phyloP scores from a whole-genome alignment of 2,329 filamentous ascomycete species.

The Aspergillus pseudoviridinutans region DNA sequence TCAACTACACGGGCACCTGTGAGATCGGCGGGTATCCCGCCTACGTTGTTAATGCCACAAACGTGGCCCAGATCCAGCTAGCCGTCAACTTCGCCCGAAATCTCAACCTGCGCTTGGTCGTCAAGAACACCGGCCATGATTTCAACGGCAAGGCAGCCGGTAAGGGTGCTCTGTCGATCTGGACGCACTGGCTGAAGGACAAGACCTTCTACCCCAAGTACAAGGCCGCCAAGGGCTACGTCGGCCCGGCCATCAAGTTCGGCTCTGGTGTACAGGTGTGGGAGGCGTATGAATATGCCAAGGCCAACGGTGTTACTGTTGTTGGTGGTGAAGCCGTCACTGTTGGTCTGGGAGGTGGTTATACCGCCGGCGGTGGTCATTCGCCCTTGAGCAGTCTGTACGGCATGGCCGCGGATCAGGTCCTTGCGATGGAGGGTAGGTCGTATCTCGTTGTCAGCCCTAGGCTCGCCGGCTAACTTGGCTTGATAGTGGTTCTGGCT shows the following conservation, averaged over 20 bases:
- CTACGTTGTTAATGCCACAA: slow-evolving; percentile 35
- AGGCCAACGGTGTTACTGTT: slow-evolving; percentile 45
- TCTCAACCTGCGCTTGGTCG: slow-evolving; percentile 29
- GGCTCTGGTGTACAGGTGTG: slow-evolving; percentile 52
- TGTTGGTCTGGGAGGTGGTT: slow-evolving; percentile 59
- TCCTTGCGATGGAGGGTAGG: slow-evolving; percentile 18
- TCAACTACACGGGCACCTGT: slow-evolving; percentile 21
- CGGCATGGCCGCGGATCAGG: slow-evolving; percentile 46
- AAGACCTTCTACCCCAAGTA: slow-evolving; percentile 41
- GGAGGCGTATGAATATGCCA: slow-evolving; percentile 45
- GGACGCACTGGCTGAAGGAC: slow-evolving; percentile 48
- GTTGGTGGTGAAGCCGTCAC: slow-evolving; percentile 49
- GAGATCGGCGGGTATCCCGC: slow-evolving; percentile 29
- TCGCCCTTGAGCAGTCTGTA: slow-evolving; percentile 50
- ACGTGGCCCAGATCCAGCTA: slow-evolving; percentile 31
- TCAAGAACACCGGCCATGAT: slow-evolving; percentile 48
- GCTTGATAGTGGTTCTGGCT: slow-evolving; percentile 16
- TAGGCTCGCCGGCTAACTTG: too few species aligned
- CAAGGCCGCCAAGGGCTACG: slow-evolving; percentile 37
- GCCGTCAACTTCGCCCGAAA: slow-evolving; percentile 27
- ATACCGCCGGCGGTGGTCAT: slow-evolving; percentile 58
- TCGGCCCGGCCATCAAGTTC: slow-evolving; percentile 50
- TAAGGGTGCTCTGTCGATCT: slow-evolving; percentile 46
- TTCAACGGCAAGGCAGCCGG: slow-evolving; percentile 47
- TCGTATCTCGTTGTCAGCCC: too few species aligned